A percentile compares a stretch with the other conserved stretches of the same genome.
Conservation (phyloP, 495 filamentous ascomycete genomes). For the Tuber calosporum region DNA sequence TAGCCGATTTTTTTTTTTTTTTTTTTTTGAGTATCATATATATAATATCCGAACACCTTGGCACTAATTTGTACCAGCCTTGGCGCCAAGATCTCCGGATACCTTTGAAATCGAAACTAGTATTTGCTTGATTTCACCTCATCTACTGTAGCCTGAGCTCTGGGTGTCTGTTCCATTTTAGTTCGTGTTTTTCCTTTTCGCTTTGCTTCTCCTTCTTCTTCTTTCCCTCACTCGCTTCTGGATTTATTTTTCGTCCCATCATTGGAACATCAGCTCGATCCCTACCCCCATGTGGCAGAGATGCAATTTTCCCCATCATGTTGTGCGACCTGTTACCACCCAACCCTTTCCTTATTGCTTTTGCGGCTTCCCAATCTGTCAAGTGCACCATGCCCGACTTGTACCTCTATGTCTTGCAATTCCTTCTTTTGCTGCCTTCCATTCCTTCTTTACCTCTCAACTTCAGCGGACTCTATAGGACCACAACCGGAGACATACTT, state of each 20-base stretch:
- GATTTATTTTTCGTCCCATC: neutral
- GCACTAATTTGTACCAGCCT: too few relatives aligned
- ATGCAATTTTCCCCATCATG: neutral
- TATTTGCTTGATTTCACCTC: neutral
- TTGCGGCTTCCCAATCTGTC: neutral
- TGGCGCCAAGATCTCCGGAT: too few relatives aligned
- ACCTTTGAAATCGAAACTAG: neutral
- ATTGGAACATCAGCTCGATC: neutral
- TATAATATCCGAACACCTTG: too few relatives aligned
- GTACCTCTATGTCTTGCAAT: neutral
- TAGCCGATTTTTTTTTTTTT: too few relatives aligned
- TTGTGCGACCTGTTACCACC: neutral
- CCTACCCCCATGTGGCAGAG: neutral
- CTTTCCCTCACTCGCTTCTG: neutral
- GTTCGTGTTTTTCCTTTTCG: neutral
- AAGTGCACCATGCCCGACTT: neutral
- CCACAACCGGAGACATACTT: neutral
- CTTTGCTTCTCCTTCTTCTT: neutral
- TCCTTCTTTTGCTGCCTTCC: neutral
- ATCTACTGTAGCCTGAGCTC: neutral
- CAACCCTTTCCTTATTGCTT: neutral
- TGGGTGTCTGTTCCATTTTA: neutral
- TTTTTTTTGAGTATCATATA: too few relatives aligned
- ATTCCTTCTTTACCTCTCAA: neutral
- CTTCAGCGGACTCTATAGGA: neutral